phyloP scores from a whole-genome alignment of 495 filamentous ascomycete genomes.

The Rhizodiscina lignyota region DNA sequence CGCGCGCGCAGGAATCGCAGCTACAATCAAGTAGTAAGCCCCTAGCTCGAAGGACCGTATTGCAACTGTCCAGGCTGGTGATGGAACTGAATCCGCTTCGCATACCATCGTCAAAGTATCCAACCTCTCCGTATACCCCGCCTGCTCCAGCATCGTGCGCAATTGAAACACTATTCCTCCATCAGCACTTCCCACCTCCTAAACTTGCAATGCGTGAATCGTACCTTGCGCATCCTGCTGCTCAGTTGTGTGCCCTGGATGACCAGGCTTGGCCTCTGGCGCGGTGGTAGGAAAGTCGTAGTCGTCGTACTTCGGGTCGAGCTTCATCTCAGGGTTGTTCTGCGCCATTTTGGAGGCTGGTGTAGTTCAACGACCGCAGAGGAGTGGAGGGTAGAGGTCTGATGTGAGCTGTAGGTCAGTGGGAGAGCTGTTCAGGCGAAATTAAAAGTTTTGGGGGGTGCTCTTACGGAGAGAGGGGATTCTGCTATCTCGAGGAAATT shows the following conservation, averaged over 20 bases:
- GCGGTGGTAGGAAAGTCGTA: conserved; percentile 82
- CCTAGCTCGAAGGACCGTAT: neutral
- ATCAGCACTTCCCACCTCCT: no score
- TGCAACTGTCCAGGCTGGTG: no score
- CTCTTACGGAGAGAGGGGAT: no score
- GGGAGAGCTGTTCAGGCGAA: no score
- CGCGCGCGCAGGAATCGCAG: conserved; percentile 83
- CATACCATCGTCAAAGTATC: conserved; percentile 79
- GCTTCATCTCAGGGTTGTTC: no score
- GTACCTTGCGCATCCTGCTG: conserved; percentile 84
- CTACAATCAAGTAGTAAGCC: conserved; percentile 22
- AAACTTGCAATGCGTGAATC: no score
- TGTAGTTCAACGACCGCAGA: no score
- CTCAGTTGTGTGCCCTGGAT: conserved; percentile 75
- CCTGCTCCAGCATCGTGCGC: conserved; percentile 64
- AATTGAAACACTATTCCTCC: conserved; percentile 78
- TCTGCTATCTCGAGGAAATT: no score
- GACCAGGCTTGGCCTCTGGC: conserved; percentile 50
- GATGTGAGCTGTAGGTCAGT: no score
- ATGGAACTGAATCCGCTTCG: neutral
- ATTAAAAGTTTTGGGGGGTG: no score
- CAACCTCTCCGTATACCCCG: conserved; percentile 67
- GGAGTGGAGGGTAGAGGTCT: no score
- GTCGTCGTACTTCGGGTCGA: conserved; percentile 84
- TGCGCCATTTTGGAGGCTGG: no score